Base-by-base conservation (phyloP, 2,329 filamentous ascomycete species). In the Neonectria hederae region DNA sequence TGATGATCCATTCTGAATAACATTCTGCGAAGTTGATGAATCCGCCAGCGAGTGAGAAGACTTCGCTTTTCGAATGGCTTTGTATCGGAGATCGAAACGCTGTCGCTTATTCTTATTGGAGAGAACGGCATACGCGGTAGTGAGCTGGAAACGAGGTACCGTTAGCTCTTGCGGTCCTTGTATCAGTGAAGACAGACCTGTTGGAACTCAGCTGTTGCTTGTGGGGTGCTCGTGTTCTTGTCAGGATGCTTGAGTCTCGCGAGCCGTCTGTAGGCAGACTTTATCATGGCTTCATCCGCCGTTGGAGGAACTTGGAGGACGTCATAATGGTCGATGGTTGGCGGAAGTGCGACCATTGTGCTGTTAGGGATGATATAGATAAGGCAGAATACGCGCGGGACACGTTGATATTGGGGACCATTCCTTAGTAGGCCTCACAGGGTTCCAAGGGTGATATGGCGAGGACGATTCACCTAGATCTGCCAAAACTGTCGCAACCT, bases 281-380 rank as follows among this genome's bases (percentile, higher is more conserved):
- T 63, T 17, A 61, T 55, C 5, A n/a, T 52, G 14, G 19, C 42
- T 10, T n/a, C 14, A 24, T 49, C 38, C 6, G 61, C 61, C 21
- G 49, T 55, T 2, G n/a, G 26, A 4, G 35, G n/a, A 32, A 63
- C 17, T 26, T 17, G 24, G 2, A 63, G 22, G 3, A 38, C 4
- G 1, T 11, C n/a, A n/a, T 63, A 63, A 21, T 49, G 48, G 14
- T 63, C 43, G n/a, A 38, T 4, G 19, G 48, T 32, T 6, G n/a
- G 7, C n/a, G 28, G 7, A 11, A 5, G 3, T 14, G 28, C 26
- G 7, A 19, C 48, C 48, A 51, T 22, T 9, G 6, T 28, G 24
- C 4, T 6, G 22, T 24, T 4, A 13, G 7, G 22, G 43, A 17
- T 5, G 21, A 24, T 46, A 2, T 7, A 14, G 17, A 19, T 13